These are phyloP conservation scores for Saccharomycopsis lassenensis DNA, from an alignment of 805 yeast genomes.

Conservation along the genomic window DNA sequence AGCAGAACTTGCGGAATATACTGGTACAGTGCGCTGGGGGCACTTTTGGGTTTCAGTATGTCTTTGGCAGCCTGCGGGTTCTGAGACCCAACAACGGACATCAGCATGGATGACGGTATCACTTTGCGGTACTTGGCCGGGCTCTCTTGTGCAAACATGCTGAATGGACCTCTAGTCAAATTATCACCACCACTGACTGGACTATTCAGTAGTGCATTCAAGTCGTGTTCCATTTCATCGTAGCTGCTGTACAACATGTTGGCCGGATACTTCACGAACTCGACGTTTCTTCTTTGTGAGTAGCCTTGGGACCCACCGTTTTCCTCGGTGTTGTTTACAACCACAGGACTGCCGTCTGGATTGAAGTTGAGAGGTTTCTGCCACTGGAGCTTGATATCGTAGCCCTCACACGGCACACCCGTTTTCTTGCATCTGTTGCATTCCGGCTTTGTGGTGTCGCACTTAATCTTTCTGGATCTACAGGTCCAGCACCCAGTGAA, in stretches of 20 bases:
- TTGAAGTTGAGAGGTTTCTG: slow-evolving; percentile 41
- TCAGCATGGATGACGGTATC: no score
- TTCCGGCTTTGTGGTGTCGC: slow-evolving; percentile 61
- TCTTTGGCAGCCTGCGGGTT: no score
- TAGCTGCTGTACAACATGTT: slow-evolving; percentile 52
- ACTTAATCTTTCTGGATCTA: slow-evolving; percentile 65
- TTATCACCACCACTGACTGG: no score
- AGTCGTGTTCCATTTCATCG: slow-evolving; percentile 85
- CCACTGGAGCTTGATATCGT: slow-evolving; percentile 76
- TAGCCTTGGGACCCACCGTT: slow-evolving; percentile 21
- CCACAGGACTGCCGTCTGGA: no score
- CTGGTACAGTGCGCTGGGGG: no score
- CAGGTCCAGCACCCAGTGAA: slow-evolving; percentile 89
- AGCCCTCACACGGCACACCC: slow-evolving; percentile 67
- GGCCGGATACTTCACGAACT: slow-evolving; percentile 61
- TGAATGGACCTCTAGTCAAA: slow-evolving; percentile 81
- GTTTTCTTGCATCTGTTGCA: slow-evolving; percentile 65
- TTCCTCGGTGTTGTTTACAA: neutral
- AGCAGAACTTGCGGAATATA: no score
- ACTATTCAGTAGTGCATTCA: no score
- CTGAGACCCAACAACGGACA: no score
- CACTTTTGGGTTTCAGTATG: no score
- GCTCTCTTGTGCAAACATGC: slow-evolving; percentile 48
- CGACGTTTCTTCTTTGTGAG: slow-evolving; percentile 61
- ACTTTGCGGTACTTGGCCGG: no score